Base-by-base conservation (phyloP, 768 basidiomycete species). In the Fomitopsis serialis region DNA sequence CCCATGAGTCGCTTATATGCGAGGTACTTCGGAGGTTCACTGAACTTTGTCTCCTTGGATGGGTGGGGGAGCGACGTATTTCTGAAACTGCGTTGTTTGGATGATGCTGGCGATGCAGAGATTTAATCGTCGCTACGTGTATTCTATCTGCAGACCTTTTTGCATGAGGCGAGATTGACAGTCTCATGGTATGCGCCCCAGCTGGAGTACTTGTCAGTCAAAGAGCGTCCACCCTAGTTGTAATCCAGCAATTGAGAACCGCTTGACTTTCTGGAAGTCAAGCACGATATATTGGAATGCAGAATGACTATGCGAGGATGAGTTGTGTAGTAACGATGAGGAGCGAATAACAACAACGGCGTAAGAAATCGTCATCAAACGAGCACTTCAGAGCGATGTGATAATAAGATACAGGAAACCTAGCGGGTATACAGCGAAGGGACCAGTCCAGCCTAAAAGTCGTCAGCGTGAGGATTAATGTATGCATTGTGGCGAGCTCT, bases 11-110 rank as follows among this genome's bases (percentile, higher is more conserved):
- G 76, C 53, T 66, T 89, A 45, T 88, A 89, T 61, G 82, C 86
- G 15, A 81, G 73, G 78, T 94, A 94, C 66, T 95, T 95, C 61
- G 91, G 92, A 10, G 92, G 92, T 17, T 85, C 85, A 4, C 74
- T 95, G 23, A 87, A 93, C 59, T 71, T 96, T 42, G 79, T 89
- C 55, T 85, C 87, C 1, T 66, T 95, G 44, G 87, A 92, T 65
- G 89, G 91, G 11, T 92, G 89, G 89, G 90, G 79, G 1, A 75
- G 74, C 35, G 82, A 78, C 52, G 78, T 79, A 19, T 77, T 80
- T 51, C 68, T 84, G 49, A 81, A 79, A 56, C 63, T 83, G 23
- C 68, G 80, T 50, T 75, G 77, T 53, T 68, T 83, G 27, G 78
- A 81, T 43, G 72, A 74, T 53, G 78, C 74, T 25, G 79, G 74